Base-by-base conservation (phyloP, 202 grass and related monocot genomes). In the Saccharum hybrid region DNA sequence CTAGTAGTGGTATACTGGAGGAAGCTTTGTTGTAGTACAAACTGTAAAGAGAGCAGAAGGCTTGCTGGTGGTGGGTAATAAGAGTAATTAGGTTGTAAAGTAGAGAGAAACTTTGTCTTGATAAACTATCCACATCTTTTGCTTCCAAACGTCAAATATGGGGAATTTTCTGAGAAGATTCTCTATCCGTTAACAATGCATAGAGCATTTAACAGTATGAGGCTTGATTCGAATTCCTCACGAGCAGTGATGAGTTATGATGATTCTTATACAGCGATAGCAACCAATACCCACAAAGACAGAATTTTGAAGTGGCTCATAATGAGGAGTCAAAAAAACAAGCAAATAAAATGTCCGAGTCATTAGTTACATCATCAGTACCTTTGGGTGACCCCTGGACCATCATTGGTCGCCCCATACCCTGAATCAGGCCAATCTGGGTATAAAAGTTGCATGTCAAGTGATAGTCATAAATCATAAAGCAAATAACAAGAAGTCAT, bases 351-450 rank as follows among this genome's bases (percentile, higher is more conserved):
- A 79, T 65, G 71, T 61, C 70, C 16, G 1, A n/a, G 18, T 39
- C 2, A 5, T 51, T 71, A 46, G 38, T 31, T 84, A 65, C 28
- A 45, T 66, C 72, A 45, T 67, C 41, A 38, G 52, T 85, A 93
- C 96, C 96, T 98, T 86, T 93, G 93, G 60, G 87, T 65, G 30
- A 77, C n/a, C 52, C 90, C 87, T 84, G 89, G 68, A 87, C 86
- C 91, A 87, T 94, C 93, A 92, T 81, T 87, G 31, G 85, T 83
- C 21, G 87, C 91, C 61, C 90, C 96, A 81, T 87, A 89, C 68
- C 91, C 91, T 19, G 81, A 84, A 85, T 89, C 96, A 83, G 86
- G 59, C 91, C 91, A 98, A 89, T 97, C 94, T 97, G 86, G 76
- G 89, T 57, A 84, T 68, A 49, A 74, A 28, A 76, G 75, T 71